Evolutionary conservation across 352 stramenopile genomes (phyloP), one percentile per base, ranked within the genome.

Genomic region (Globisporangium nodosum): DNA sequence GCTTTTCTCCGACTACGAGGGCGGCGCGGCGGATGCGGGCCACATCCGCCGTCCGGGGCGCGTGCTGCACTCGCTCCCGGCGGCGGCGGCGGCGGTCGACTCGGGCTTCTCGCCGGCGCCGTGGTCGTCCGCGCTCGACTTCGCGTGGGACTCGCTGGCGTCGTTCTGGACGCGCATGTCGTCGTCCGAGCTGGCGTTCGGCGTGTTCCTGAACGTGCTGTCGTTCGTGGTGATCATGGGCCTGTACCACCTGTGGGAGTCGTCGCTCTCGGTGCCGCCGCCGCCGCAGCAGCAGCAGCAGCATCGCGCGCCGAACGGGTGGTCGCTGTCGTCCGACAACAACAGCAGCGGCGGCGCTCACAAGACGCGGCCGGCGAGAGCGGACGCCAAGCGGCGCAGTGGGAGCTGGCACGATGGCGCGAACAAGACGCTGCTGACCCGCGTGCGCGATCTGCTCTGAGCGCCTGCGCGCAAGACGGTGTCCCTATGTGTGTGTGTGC

Each of bases 181-280:
- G 31, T 71, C 77, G 35, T 90, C 80, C 5, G 78, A 90, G 30
- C 60, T 88, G 49, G 74, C 76, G 30, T 85, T 82, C 35, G 78
- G 74, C 31, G 72, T 90, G 40, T 68, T 87, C 43, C 51, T 90
- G 37, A 90, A 90, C 63, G 81, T 88, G 56, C 59, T 90, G 20
- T 87, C 76, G 31, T 87, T 88, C 56, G 57, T 87, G 42, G 67
- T 77, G 43, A 88, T 90, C 52, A 73, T 88, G 68, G 54, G 47
- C 6, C 61, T 90, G 37, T 86, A 87, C 59, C 78, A 86, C 61
- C 54, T 76, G 64, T 90, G 76, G 62, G 69, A 84, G 64, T 59
- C 65, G 47, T 68, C 49, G 42, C 63, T 60, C 30, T 45, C 59
- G 31, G 1, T 48, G 46, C 35, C 51, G n/a, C 30, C 52, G 13